Evolutionary conservation across 208 protist species (phyloP), one percentile per base, ranked within the genome.

Genomic region (Crithidia brevicula): DNA sequence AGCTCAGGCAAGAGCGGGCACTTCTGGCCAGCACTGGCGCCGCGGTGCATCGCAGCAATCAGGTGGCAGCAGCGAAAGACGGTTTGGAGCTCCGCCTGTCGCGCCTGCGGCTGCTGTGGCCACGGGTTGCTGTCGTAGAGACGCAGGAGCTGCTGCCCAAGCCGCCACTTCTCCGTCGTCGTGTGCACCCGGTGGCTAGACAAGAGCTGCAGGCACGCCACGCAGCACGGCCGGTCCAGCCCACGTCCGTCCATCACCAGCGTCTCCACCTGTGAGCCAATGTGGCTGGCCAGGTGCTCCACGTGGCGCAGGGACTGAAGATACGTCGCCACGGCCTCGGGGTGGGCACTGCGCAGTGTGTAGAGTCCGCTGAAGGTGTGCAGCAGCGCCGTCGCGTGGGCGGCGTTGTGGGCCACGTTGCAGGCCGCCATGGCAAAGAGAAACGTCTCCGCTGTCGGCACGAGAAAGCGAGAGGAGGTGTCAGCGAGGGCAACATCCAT

Each of bases 1-100:
- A 91, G 45, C 4, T 82, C 54, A 18, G 54, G 1, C 30, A 89
- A n/a, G 8, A 91, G 63, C 20, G 45, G 42, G 23, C 45, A 56
- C 50, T n/a, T 53, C 23, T 22, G 28, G 20, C 6, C 15, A 22
- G 34, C n/a, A 34, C 22, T 16, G 27, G 5, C 22, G 45, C 28
- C 51, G 38, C 10, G 11, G 10, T 23, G 33, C 27, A 20, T 11
- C 8, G 69, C 69, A 0, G 77, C 59, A 23, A 92, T 83, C 28
- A 92, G 71, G 51, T 91, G 81, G 54, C 79, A 89, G 59, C 85
- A 95, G 47, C 88, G 85, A 51, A 93, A 93, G 5, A 96, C 73
- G 0, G 83, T 91, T 60, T 90, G 84, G 22, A 96, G 75, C 72
- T 96, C 90, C 11, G 78, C 51, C 56, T 91, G 86, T 1, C 90